These are phyloP conservation scores for Russula griseocarnosa DNA, from an alignment of 768 basidiomycete genomes.

Conservation along the genomic window DNA sequence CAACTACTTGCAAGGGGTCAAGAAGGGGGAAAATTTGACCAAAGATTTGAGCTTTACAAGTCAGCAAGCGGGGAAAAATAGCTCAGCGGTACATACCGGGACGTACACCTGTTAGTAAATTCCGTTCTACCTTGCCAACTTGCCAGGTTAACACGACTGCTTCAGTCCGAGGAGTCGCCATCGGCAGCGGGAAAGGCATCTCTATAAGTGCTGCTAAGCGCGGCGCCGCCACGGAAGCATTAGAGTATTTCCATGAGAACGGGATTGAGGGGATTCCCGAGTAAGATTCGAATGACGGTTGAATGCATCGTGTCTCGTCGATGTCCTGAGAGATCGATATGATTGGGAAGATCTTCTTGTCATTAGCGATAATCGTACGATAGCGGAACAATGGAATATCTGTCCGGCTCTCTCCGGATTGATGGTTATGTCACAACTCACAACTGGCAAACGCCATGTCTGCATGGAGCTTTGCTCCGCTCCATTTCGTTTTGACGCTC, in stretches of 20 bases:
- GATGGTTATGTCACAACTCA: neutral
- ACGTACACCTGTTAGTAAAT: conserved; percentile 12
- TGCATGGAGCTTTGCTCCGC: neutral
- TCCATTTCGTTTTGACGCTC: neutral
- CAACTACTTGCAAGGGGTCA: conserved; percentile 9
- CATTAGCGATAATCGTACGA: neutral
- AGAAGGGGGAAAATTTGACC: neutral
- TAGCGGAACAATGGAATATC: neutral
- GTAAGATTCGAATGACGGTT: neutral
- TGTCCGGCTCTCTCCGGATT: neutral
- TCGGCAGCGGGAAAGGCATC: neutral
- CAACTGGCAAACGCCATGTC: neutral
- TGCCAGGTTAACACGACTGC: neutral
- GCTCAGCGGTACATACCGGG: neutral
- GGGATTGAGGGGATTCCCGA: neutral
- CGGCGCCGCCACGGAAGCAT: neutral
- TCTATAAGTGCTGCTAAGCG: neutral
- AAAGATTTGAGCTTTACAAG: neutral
- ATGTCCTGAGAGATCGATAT: neutral
- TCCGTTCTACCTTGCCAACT: neutral
- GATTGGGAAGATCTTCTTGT: neutral
- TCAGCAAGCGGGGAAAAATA: neutral
- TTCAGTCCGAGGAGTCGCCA: neutral
- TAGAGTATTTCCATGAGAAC: neutral
- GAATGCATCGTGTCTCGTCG: neutral